Evolutionary conservation across 352 stramenopile genomes (phyloP).

Genomic region (Salisapilia sapeloensis): DNA sequence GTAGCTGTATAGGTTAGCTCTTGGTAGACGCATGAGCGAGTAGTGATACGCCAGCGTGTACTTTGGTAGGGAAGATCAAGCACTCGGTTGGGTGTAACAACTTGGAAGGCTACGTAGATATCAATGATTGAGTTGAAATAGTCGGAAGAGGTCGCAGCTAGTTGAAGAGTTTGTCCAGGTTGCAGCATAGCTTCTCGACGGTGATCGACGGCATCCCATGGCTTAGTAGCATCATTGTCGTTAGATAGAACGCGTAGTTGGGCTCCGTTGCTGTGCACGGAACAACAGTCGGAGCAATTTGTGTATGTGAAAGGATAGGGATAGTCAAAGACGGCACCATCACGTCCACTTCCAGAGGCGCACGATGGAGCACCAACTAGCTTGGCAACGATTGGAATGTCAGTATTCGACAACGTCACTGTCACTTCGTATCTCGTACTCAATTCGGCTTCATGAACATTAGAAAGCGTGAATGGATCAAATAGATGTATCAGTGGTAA

Average conservation of each 20-base stretch:
- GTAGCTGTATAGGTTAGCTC: conserved; percentile 24
- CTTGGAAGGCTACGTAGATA: conserved; percentile 55
- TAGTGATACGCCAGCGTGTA: conserved; percentile 42
- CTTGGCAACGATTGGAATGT: conserved; percentile 44
- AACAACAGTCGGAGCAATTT: conserved; percentile 49
- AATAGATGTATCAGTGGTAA: conserved; percentile 14
- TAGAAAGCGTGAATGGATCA: conserved; percentile 3
- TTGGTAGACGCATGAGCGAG: conserved; percentile 28
- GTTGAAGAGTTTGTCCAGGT: conserved; percentile 26
- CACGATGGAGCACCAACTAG: conserved; percentile 47
- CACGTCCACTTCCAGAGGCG: conserved; percentile 23
- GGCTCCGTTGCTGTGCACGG: conserved; percentile 26
- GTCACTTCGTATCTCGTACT: conserved; percentile 13
- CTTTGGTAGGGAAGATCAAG: conserved; percentile 21
- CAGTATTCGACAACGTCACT: conserved; percentile 23
- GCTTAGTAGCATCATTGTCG: no score
- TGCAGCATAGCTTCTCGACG: conserved; percentile 18
- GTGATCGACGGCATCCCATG: no score
- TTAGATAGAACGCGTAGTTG: conserved; percentile 22
- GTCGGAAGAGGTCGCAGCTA: conserved; percentile 18
- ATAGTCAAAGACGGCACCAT: conserved; percentile 32
- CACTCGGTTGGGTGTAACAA: conserved; percentile 53
- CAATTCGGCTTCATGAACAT: no score
- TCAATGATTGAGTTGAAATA: conserved; percentile 46
- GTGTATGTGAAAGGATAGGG: conserved; percentile 25